phyloP scores from a whole-genome alignment of 441 rosid species.

The Euphorbia corollata region DNA sequence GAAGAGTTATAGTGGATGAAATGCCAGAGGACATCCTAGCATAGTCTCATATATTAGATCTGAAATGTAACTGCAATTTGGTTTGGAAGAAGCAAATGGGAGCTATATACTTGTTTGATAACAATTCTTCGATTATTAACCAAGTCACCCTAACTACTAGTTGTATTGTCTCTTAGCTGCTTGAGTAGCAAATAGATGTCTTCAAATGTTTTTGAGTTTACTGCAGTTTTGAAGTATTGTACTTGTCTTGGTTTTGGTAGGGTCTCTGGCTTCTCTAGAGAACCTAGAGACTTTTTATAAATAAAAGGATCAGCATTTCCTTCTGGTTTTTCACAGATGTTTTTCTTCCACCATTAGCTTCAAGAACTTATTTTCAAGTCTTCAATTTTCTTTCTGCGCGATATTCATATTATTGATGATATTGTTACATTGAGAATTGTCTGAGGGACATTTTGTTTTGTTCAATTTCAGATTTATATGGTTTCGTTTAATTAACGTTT shows the following conservation, averaged over 20 bases:
- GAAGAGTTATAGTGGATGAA: no score
- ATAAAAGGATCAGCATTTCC: conserved; percentile 3
- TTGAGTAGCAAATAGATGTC: not conserved
- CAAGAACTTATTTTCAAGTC: not conserved
- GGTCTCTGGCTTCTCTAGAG: not conserved
- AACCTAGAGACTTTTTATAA: not conserved
- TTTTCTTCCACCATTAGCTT: not conserved
- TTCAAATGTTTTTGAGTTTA: not conserved
- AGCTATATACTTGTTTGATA: not conserved
- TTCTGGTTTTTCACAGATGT: not conserved
- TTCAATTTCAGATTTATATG: not conserved
- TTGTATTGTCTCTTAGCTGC: not conserved
- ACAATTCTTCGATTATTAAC: not conserved
- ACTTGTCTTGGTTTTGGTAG: not conserved
- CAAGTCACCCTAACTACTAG: not conserved
- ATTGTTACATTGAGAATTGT: not conserved
- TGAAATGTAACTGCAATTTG: no score
- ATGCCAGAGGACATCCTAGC: no score
- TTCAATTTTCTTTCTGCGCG: not conserved
- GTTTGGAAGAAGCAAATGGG: no score
- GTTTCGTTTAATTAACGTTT: not conserved
- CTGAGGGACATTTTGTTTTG: not conserved
- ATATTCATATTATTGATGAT: not conserved
- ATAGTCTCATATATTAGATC: no score
- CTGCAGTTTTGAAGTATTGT: not conserved